Evolutionary conservation across 345 rosid genomes (phyloP), one percentile per base, ranked within the genome.

Genomic region (Luvunga scandens): DNA sequence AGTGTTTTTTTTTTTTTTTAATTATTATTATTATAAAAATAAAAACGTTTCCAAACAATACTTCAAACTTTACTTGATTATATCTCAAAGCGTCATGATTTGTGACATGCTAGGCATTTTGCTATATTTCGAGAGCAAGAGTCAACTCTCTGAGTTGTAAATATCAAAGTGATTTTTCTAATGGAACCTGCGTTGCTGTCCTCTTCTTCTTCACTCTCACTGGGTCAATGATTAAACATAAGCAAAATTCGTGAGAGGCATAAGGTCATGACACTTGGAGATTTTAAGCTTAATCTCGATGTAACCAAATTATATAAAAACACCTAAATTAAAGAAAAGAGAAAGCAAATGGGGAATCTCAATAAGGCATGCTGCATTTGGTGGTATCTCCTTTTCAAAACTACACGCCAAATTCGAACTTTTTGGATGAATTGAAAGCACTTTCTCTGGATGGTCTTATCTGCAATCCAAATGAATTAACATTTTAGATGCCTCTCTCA

Each of bases 251-350:
- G 81, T 76, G 75, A 72, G 27, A 19, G 73, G 79, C 73, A 78
- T 63, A 63, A 64, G 71, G 75, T 68, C 61, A 69, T 75, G 87
- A 81, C 90, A 86, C 75, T 75, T 84, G 90, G 83, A 79, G 84
- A 77, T 57, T 14, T 73, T n/a, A 38, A 50, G 34, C 71, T 31
- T 31, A 6, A 21, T 8, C 14, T 3, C 34, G 14, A 39, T 33
- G 53, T 22, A 38, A 5, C 34, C 30, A 24, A 25, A 4, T 66
- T 38, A 7, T 38, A 14, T 18, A 64, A 4, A 64, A 31, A 2
- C 22, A 28, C 7, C 5, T 63, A 1, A 31, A 64, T 30, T 18
- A 31, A 56, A 19, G 38, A 50, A 30, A 56, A 38, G 6, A 65
- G 45, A 62, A 57, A 55, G 57, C 75, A 33, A 71, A 28, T 71